These are phyloP conservation scores for Gossypium davidsonii DNA, from an alignment of 441 rosid species.

Conservation along the genomic window DNA sequence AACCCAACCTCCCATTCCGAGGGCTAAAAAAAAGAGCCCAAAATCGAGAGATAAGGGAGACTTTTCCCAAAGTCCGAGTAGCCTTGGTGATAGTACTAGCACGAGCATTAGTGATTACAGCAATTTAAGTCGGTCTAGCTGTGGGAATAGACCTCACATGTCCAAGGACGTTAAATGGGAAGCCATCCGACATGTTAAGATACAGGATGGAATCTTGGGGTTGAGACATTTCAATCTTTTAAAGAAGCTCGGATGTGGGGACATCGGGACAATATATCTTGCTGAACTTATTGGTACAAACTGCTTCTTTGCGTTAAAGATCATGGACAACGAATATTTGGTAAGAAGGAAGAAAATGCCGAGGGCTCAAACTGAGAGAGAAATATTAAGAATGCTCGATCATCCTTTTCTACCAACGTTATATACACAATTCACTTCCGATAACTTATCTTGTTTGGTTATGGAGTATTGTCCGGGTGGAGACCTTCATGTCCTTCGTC, in stretches of 20 bases:
- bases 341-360: constrained; percentile 82
- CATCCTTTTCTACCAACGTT: constrained; percentile 95
- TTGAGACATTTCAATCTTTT: constrained; percentile 79
- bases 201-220: constrained; percentile 55
- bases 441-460: constrained; percentile 82
- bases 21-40: constrained; percentile 25
- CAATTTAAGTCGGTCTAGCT: constrained; percentile 74
- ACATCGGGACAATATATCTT: constrained; percentile 90
- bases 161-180: constrained; percentile 86
- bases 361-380: constrained; percentile 90
- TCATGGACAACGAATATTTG: constrained; percentile 93
- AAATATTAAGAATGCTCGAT: constrained; percentile 80
- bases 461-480: constrained; percentile 99
- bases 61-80: constrained; percentile 85
- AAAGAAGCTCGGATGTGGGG: constrained; percentile 93
- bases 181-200: constrained; percentile 60
- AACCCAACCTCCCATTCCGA: constrained; percentile 23
- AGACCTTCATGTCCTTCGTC: constrained; percentile 88
- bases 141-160: constrained; percentile 94
- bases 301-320: constrained; percentile 87
- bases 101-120: constrained; percentile 81
- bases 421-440: constrained; percentile 77
- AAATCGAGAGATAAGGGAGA: constrained; percentile 54
- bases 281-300: constrained; percentile 72
- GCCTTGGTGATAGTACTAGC: constrained; percentile 70